Evolutionary conservation across 2,329 filamentous ascomycete species (phyloP), one percentile per base, ranked within the genome.

Genomic region (Penicillium sp.): DNA sequence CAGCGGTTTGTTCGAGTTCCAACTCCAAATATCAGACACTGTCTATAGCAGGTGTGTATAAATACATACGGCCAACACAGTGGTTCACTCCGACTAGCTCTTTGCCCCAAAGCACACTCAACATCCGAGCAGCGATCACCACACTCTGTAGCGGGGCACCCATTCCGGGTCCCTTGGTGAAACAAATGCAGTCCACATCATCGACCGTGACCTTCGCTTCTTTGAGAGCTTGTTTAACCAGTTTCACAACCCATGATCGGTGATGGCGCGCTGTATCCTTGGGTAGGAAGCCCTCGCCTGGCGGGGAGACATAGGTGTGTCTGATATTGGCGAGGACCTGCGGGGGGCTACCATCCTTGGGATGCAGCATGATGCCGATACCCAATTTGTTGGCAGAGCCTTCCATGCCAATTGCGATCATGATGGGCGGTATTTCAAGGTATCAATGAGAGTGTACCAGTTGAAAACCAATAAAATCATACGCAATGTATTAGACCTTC

Each of bases 301-400:
- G 92, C 4, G 94, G 93, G 43, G 93, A 90, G 67, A 88, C 82
- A 78, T 93, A 99, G 20, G 94, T 99, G 78, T 97, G 89, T 53
- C 94, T 89, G 63, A 99, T 83, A 79, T 99, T 99, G 71, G 92
- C 87, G 64, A 99, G 90, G 71, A 99, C 87, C 63, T 81, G 78
- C 20, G 88, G 83, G 37, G 82, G 77, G 57, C 78, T 75, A 69
- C 76, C 72, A 57, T 81, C 78, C 29, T 78, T 77, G 69, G 60
- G 77, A 79, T 97, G 94, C 24, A 86, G 84, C 73, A 99, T 96
- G 56, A 99, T 81, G 69, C 94, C 94, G 56, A 97, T 88, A 64
- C 93, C 94, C 50, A 99, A 86, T 78, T 99, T 99, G 82, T 99
- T 99, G 76, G 94, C 94, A 55, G 91, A 96, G 74, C 94, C 93